Percentiles rank a stretch among this genome's conserved stretches.
Conservation (phyloP, 441 rosid genomes). For the Bocquillonia castaneifolia region DNA sequence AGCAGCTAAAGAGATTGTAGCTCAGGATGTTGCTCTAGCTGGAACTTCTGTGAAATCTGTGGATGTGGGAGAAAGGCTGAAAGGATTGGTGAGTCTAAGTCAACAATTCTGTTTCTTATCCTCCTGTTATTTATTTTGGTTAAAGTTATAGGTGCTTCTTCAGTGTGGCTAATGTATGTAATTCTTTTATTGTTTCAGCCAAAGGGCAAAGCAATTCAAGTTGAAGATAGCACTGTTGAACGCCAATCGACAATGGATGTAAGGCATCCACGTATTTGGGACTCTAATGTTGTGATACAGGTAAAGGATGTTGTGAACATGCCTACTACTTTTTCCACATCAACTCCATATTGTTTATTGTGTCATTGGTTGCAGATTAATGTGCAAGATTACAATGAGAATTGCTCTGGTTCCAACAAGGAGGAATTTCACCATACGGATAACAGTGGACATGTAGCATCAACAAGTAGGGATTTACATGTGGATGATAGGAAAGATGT, state of each 20-base stretch:
- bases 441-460: slow-evolving; percentile 16
- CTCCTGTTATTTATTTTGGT: neutral
- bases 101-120: slow-evolving; percentile 6
- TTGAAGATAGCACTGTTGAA: slow-evolving; percentile 41
- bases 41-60: slow-evolving; percentile 21
- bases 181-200: slow-evolving; percentile 30
- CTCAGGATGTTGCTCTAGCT: slow-evolving; percentile 14
- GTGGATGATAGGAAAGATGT: slow-evolving; percentile 15
- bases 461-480: slow-evolving; percentile 24
- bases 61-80: slow-evolving; percentile 24
- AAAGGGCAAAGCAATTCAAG: slow-evolving; percentile 62
- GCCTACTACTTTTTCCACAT: slow-evolving; percentile 14
- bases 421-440: slow-evolving; percentile 27
- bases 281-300: slow-evolving; percentile 69
- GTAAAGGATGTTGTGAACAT: slow-evolving; percentile 29
- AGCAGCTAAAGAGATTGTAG: slow-evolving; percentile 14
- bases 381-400: slow-evolving; percentile 41
- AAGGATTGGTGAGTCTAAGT: slow-evolving; percentile 27
- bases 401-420: slow-evolving; percentile 28
- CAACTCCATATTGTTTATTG: slow-evolving; percentile 18
- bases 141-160: neutral
- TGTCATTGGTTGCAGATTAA: slow-evolving; percentile 39
- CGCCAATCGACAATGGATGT: slow-evolving; percentile 49
- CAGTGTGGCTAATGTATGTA: slow-evolving; percentile 2
- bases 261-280: slow-evolving; percentile 35